These are phyloP conservation scores for Henningerozyma blattae DNA, from an alignment of 805 yeast species.

Conservation along the genomic window DNA sequence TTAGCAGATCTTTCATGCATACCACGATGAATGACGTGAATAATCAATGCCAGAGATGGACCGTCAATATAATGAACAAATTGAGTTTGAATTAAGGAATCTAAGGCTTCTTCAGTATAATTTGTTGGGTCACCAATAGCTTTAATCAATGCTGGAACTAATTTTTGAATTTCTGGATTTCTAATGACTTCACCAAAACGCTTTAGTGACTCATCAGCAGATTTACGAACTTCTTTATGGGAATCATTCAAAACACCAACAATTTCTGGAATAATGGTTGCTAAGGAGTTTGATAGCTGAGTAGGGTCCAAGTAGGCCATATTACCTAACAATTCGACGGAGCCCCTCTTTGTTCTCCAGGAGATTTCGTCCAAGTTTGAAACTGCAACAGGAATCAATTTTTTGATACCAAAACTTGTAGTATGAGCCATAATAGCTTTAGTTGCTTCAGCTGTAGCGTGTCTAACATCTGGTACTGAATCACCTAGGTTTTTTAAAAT, in stretches of 20 bases:
- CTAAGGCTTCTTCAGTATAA: slow-evolving; percentile 78
- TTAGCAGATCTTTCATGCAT: slow-evolving; percentile 89
- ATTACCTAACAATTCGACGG: slow-evolving; percentile 90
- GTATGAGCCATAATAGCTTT: slow-evolving; percentile 81
- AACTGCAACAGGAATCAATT: slow-evolving; percentile 82
- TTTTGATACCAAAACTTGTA: slow-evolving; percentile 84
- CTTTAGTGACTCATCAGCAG: slow-evolving; percentile 82
- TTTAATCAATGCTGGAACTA: slow-evolving; percentile 75
- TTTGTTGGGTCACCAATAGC: slow-evolving; percentile 96
- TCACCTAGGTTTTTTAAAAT: slow-evolving; percentile 80
- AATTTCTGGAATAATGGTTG: slow-evolving; percentile 89
- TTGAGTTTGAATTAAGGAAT: slow-evolving; percentile 76
- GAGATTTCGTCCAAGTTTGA: slow-evolving; percentile 76
- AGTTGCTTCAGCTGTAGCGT: slow-evolving; percentile 80
- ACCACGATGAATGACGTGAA: slow-evolving; percentile 92
- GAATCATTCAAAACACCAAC: slow-evolving; percentile 91
- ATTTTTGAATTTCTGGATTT: slow-evolving; percentile 90
- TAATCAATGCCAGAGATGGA: slow-evolving; percentile 89
- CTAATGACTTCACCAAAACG: slow-evolving; percentile 94
- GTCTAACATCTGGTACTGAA: slow-evolving; percentile 70
- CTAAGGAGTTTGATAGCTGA: slow-evolving; percentile 79
- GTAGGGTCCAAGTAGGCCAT: slow-evolving; percentile 97
- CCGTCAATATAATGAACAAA: slow-evolving; percentile 97
- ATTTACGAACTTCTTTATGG: slow-evolving; percentile 92
- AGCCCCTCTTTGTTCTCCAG: slow-evolving; percentile 95